Percentiles rank a stretch among this genome's conserved stretches.
These are phyloP conservation scores for Anastatica hierochuntica DNA, from an alignment of 345 rosid species.

Conservation along the genomic window DNA sequence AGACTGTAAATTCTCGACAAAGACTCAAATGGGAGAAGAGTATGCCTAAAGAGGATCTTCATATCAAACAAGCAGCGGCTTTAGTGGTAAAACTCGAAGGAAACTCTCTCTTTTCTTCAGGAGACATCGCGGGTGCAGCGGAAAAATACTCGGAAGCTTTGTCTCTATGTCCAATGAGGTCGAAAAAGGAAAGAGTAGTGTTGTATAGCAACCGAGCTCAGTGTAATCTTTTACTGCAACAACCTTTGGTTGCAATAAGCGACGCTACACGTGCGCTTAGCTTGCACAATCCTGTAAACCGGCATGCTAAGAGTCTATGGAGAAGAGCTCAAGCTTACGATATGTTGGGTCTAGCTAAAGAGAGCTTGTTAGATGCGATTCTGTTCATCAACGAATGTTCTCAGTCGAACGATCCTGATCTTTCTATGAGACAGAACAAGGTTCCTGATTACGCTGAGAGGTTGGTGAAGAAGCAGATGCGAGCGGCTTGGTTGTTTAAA, in stretches of 20 bases:
- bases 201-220: slow-evolving; percentile 92
- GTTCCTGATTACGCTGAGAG: slow-evolving; percentile 98
- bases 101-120: slow-evolving; percentile 87
- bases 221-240: slow-evolving; percentile 89
- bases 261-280: slow-evolving; percentile 90
- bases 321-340: slow-evolving; percentile 98
- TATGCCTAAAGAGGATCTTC: slow-evolving; percentile 97
- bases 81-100: slow-evolving; percentile 97
- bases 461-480: slow-evolving; percentile 94
- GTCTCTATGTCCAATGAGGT: slow-evolving; percentile 84
- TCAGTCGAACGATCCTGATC: slow-evolving; percentile 91
- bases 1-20: slow-evolving; percentile 51
- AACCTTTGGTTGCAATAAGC: slow-evolving; percentile 81
- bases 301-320: slow-evolving; percentile 98
- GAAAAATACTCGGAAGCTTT: slow-evolving; percentile 90
- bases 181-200: slow-evolving; percentile 92
- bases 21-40: slow-evolving; percentile 88
- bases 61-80: slow-evolving; percentile 92
- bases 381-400: slow-evolving; percentile 95
- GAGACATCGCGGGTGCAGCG: slow-evolving; percentile 84
- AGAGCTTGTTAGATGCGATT: slow-evolving; percentile 94
- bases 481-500: slow-evolving; percentile 95
- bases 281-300: slow-evolving; percentile 76
- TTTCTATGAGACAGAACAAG: slow-evolving; percentile 80
- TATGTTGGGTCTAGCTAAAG: slow-evolving; percentile 89